These are phyloP conservation scores for Ulmus americana DNA, from an alignment of 331 rosid genomes.

Conservation along the genomic window DNA sequence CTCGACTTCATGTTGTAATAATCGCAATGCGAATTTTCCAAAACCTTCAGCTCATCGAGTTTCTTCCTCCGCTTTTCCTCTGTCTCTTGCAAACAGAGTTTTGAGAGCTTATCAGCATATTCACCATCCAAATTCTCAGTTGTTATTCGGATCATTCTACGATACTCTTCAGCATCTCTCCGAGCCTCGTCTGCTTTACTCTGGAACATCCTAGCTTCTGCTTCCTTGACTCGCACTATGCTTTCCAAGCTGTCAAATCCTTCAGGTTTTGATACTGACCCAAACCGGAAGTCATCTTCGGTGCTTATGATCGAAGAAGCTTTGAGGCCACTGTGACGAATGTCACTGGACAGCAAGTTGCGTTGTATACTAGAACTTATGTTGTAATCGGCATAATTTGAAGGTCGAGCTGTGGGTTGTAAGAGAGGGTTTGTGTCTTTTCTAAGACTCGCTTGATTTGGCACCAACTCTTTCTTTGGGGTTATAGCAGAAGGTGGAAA, in stretches of 20 bases:
- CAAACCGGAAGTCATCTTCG: conserved; percentile 54
- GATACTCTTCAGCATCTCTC: conserved; percentile 78
- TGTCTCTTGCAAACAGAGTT: conserved; percentile 60
- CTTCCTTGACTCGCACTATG: conserved; percentile 84
- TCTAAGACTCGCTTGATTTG: conserved; percentile 39
- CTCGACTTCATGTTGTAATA: conserved; percentile 75
- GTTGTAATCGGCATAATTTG: conserved; percentile 43
- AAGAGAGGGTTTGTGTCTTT: conserved; percentile 55
- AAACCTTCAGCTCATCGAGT: conserved; percentile 68
- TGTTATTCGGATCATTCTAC: conserved; percentile 51
- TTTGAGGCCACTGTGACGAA: conserved; percentile 54
- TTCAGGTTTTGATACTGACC: conserved; percentile 50
- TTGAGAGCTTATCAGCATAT: conserved; percentile 53
- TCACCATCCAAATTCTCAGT: conserved; percentile 67
- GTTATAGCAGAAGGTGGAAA: conserved; percentile 45
- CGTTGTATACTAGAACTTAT: conserved; percentile 45
- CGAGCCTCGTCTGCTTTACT: conserved; percentile 88
- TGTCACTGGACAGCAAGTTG: conserved; percentile 43
- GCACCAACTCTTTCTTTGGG: conserved; percentile 40
- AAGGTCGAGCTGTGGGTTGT: conserved; percentile 42
- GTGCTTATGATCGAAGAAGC: conserved; percentile 47
- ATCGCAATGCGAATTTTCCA: conserved; percentile 68
- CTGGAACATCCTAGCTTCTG: conserved; percentile 92
- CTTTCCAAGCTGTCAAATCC: conserved; percentile 79
- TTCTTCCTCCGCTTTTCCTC: conserved; percentile 73